Conservation (phyloP, 805 yeast species). For the Pichia californica region DNA sequence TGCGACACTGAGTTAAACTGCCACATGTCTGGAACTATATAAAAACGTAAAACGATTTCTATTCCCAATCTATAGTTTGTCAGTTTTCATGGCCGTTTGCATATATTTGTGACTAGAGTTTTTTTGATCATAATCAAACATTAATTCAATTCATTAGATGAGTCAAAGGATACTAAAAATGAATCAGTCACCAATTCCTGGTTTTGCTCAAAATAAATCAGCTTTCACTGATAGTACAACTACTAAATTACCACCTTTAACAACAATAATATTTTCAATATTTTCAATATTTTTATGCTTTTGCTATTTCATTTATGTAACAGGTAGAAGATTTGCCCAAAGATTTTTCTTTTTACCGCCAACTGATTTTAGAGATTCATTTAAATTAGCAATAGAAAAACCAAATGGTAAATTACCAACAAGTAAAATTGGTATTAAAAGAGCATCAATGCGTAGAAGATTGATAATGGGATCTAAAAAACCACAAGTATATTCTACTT, state of each 20-base stretch:
- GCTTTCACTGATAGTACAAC: background rate
- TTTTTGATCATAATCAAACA: too few species aligned
- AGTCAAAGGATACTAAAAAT: background rate
- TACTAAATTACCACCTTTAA: background rate
- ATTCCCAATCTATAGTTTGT: too few species aligned
- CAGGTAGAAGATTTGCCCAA: slow-evolving; percentile 16
- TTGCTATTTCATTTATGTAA: slow-evolving; percentile 12
- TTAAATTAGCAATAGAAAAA: slow-evolving; percentile 17
- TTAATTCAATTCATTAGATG: too few species aligned
- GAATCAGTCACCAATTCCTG: too few species aligned
- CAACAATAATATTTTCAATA: background rate
- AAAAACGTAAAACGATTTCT: too few species aligned
- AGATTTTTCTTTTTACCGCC: slow-evolving; percentile 27
- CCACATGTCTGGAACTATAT: too few species aligned
- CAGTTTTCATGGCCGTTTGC: too few species aligned
- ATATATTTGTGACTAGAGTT: too few species aligned
- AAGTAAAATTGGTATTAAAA: slow-evolving; percentile 23
- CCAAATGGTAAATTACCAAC: slow-evolving; percentile 16
- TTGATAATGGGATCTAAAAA: slow-evolving; percentile 25
- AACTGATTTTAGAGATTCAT: slow-evolving; percentile 20
- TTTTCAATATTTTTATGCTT: background rate
- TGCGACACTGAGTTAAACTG: too few species aligned
- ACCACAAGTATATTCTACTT: slow-evolving; percentile 31
- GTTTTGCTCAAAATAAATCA: too few species aligned
- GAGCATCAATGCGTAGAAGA: slow-evolving; percentile 25